These are phyloP conservation scores for Olyra latifolia DNA, from an alignment of 176 grass and related monocot species.

Conservation along the genomic window DNA sequence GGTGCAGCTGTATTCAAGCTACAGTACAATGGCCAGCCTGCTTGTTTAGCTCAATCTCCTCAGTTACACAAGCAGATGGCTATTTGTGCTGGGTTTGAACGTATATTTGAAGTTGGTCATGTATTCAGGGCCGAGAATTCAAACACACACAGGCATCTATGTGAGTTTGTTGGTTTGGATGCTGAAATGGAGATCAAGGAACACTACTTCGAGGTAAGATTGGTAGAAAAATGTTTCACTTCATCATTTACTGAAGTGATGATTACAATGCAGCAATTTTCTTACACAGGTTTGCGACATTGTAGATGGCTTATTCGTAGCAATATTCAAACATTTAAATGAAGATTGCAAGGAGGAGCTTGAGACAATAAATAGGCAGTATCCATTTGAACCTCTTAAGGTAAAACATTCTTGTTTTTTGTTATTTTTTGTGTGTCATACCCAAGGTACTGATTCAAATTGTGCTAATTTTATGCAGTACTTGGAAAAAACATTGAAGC, in stretches of 20 bases:
- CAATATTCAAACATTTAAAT: slow-evolving; percentile 90
- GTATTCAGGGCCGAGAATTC: slow-evolving; percentile 93
- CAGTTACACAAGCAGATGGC: slow-evolving; percentile 87
- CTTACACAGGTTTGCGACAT: slow-evolving; percentile 79
- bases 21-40: slow-evolving; percentile 77
- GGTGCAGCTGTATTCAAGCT: slow-evolving; percentile 94
- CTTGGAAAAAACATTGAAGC: slow-evolving; percentile 77
- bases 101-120: slow-evolving; percentile 84
- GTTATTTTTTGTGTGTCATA: neutral
- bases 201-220: slow-evolving; percentile 88
- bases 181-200: slow-evolving; percentile 96
- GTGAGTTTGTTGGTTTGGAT: slow-evolving; percentile 96
- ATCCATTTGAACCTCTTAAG: slow-evolving; percentile 86
- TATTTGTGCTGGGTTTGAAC: slow-evolving; percentile 77
- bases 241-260: neutral
- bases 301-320: slow-evolving; percentile 82
- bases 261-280: slow-evolving; percentile 1
- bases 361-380: slow-evolving; percentile 81
- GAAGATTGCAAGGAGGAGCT: slow-evolving; percentile 79
- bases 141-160: slow-evolving; percentile 91
- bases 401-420: slow-evolving; percentile 37
- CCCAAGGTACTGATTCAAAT: neutral
- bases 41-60: slow-evolving; percentile 90
- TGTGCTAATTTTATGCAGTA: slow-evolving; percentile 61
- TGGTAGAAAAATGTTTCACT: neutral